Base-by-base conservation (phyloP, 1,139 yeast genomes). In the Pichia sp. region DNA sequence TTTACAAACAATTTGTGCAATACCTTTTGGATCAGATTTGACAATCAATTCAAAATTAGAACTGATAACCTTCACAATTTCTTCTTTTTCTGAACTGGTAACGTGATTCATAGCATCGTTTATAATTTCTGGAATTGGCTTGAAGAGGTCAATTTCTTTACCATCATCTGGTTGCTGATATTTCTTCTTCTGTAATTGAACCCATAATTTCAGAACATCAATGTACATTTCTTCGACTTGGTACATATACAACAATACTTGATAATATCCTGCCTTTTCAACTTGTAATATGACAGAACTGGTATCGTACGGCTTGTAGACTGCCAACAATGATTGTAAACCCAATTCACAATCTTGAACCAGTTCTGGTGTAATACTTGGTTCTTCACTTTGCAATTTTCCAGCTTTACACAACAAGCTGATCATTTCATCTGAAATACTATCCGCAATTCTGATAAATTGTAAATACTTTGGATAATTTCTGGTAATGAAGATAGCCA, bases 381-480 rank as follows among this genome's bases (percentile, higher is more conserved):
- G n/a, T 11, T 22, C 18, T 11, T 21, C 10, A 8, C 11, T 35
- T 14, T 28, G 31, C 6, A 41, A 12, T 6, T 21, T 33, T 5
- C 46, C 42, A 10, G 45, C 50, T 27, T 35, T 31, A 54, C 90
- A 81, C 31, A 88, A 67, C 12, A 66, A 68, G 4, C 71, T 67
- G 21, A 86, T 67, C 5, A 85, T 68, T 8, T 66, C 62, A 4
- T 74, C 71, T 37, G 85, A 62, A 1, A 70, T 67, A 4, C 80
- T 71, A 44, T 84, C 91, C 0, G 91, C 78, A 2, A 89, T 67
- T 36, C 87, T 70, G 14, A 90, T 73, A 54, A 85, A 89, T 63
- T 90, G 96, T 3, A 80, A 72, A 60, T 85, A 90, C 62, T 89
- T 89, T 3, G 96, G 83, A 53, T 83, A 80, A 60, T 86, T 88